Evolutionary conservation across 805 yeast genomes (phyloP), one percentile per base, ranked within the genome.

Genomic region (Candida taoyuanica): DNA sequence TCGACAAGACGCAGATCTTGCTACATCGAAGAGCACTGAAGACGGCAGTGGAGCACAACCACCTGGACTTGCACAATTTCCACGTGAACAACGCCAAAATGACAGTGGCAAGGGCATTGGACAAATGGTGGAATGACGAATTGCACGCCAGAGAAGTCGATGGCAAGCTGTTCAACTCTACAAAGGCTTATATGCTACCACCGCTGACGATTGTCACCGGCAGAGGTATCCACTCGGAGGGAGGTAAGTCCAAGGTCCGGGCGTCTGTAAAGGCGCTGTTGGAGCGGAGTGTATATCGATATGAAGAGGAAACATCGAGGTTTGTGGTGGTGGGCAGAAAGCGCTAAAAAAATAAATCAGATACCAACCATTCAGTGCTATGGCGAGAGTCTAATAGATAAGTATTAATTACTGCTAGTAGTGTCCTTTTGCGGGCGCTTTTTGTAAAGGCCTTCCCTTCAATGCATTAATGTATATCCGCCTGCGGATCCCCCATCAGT

Each of bases 81-180:
- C 56, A 59, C 7, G 76, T 76, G 8, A 48, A 61, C 0, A 68
- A 66, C 23, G 86, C 88, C 0, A 46, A 68, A 6, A 37, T 40
- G 2, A 53, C 70, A 2, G 59, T 70, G 1, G 39, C 52, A 5
- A 34, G 28, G 9, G 71, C 69, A 0, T 52, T 80, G 3, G 30
- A 50, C 0, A 58, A 53, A 4, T 84, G 93, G 93, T 84, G 91
- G 91, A 43, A 52, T 1, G 64, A 63, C 17, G 91, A 84, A 53
- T 28, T 68, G 15, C 46, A 49, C 2, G 54, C 58, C 17, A 53
- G 89, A 36, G 70, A 63, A 37, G 47, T 59, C 2, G 37, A 53
- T 17, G 76, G 76, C 0, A 64, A 58, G 5, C 51, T 65, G 5
- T 44, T 54, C 3, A 58, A 53, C 36, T 64, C 70, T 2, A 42